These are phyloP conservation scores for Salix exigua DNA, from an alignment of 345 rosid species.

Conservation along the genomic window DNA sequence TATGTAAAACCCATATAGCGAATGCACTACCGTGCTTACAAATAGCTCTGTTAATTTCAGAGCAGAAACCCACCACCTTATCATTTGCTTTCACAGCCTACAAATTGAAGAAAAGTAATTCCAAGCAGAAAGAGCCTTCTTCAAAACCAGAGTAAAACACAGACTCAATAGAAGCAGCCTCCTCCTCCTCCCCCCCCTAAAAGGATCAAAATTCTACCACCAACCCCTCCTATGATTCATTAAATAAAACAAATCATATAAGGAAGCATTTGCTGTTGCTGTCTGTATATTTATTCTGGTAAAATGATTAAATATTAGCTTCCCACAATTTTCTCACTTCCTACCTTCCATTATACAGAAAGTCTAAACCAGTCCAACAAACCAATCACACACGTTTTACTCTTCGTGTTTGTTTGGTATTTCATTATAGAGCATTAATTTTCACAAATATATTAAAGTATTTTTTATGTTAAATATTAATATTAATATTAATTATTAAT, in stretches of 20 bases:
- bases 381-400: conserved; percentile 17
- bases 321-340: conserved; percentile 43
- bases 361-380: neutral
- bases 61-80: conserved; percentile 52
- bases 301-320: conserved; percentile 4
- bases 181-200: conserved; percentile 17
- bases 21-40: conserved; percentile 72
- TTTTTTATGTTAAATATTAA: too few relatives aligned
- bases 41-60: conserved; percentile 75
- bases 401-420: neutral
- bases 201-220: neutral
- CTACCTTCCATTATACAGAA: conserved; percentile 2
- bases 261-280: neutral
- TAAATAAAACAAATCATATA: neutral
- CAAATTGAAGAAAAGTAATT: conserved; percentile 3
- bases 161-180: conserved; percentile 14
- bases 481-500: too few relatives aligned
- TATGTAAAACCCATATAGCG: conserved; percentile 72
- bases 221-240: conserved; percentile 17
- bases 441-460: neutral
- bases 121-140: conserved; percentile 25
- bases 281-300: neutral
- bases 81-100: conserved; percentile 36
- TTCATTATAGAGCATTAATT: neutral
- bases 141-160: neutral